Base-by-base conservation (phyloP, 169 alveolate species). In the Plasmodium vivax region DNA sequence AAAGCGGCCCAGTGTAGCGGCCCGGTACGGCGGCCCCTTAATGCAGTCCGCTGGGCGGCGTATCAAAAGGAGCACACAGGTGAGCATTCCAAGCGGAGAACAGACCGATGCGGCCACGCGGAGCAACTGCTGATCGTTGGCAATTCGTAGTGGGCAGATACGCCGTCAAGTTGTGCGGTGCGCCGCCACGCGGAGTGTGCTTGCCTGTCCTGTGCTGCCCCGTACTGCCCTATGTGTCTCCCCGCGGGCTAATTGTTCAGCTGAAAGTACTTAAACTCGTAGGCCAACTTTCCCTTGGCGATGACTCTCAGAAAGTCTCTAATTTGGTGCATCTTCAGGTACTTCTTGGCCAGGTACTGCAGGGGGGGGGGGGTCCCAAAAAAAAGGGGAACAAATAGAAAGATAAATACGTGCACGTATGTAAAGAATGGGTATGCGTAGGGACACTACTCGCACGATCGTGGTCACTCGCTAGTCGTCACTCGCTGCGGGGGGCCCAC, bases 271-370 rank as follows among this genome's bases (percentile, higher is more conserved):
- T 98, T 97, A 74, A 98, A 96, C 96, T 98, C 98, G 96, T 98
- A 98, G 16, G 98, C 95, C 92, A 97, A 95, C 92, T 98, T 98
- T 96, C 96, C 97, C 62, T 97, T 97, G 45, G 99, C 99, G 71
- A 99, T 98, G 51, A 99, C 99, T 93, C 99, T 98, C 87, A 99
- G 96, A 96, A 98, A 99, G 95, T 99, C 99, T 81, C 99, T 98
- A 81, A 99, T 97, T 95, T 98, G 99, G 93, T 99, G 99, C 97
- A 98, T 98, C 98, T 99, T 99, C 88, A 99, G 93, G 98, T 99
- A 99, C 97, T 99, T 99, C 98, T 99, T 99, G 87, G 99, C 98
- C 95, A 99, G 93, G 96, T 99, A 99, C 99, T 99, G 98, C 91
- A 96, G 51, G 7, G 77, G n/a, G 83, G 10, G 73, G 30, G 62